Base-by-base conservation (phyloP, 2,329 filamentous ascomycete species). In the Bipolaris sorokiniana region DNA sequence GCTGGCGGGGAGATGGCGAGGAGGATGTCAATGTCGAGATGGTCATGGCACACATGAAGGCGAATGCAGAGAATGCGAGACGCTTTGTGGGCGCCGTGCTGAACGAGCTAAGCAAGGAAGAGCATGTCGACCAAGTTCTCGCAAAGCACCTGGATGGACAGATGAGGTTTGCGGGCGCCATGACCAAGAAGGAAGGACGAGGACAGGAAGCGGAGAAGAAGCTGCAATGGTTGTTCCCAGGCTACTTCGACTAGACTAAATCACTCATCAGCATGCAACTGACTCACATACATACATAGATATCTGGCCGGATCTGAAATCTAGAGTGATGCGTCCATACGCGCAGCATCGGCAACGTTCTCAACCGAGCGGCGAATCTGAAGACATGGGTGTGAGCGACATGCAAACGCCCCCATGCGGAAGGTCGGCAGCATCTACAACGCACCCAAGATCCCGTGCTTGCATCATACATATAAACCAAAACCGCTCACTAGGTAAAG, bases 31-130 rank as follows among this genome's bases (percentile, higher is more conserved):
- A 92, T 61, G 95, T 99, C 20, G 91, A 93, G 77, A 96, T 98
- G 90, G 95, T 99, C 54, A 91, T 97, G 88, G 90, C 87, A 59
- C 91, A 96, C 79, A 99, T 99, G 95, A 89, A 90, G 75, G 90
- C 92, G 65, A 99, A 99, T 78, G 84, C 90, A 50, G 84, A 89
- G 73, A 99, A 98, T 72, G 95, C 95, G 33, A 89, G 89, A 76
- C 83, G 88, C 49, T 88, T 98, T 54, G 88, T 99, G 33, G 91
- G 87, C 34, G 91, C 90, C 31, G 92, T 98, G 42, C 82, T 99
- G 53, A 91, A 98, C 77, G 89, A 92, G 78, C 82, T 98, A 68
- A 88, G 86, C 68, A 88, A 90, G 74, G 84, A 90, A 58, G 90
- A 94, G 73, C 86, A 96, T 77, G 80, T 77, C 52, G 88, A 94